Conservation (phyloP, 176 grass and related monocot species). For the Musa beccarii region DNA sequence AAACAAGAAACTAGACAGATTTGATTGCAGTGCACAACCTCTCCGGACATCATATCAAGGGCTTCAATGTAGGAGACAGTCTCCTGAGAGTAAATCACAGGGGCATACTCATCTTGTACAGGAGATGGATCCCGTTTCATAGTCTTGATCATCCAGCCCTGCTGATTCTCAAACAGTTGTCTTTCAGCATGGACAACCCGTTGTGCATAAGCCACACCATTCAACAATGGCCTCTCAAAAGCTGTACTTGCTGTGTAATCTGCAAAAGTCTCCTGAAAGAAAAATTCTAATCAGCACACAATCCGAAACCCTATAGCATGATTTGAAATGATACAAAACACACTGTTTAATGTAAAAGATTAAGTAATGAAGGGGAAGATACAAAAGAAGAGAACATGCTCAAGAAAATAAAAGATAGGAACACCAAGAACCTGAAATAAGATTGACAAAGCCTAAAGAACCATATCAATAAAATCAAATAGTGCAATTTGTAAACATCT, state of each 20-base stretch:
- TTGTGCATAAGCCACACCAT: conserved; percentile 83
- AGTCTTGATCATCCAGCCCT: conserved; percentile 88
- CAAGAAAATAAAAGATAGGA: too few relatives aligned
- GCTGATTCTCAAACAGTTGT: conserved; percentile 61
- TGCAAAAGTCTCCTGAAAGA: conserved; percentile 64
- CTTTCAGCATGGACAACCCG: conserved; percentile 63
- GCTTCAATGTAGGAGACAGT: conserved; percentile 94
- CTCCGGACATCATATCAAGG: conserved; percentile 74
- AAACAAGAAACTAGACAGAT: neutral
- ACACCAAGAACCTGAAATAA: too few relatives aligned
- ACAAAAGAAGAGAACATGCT: too few relatives aligned
- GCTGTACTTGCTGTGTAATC: conserved; percentile 72
- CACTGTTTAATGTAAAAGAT: too few relatives aligned
- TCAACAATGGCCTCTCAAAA: conserved; percentile 84
- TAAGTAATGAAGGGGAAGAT: too few relatives aligned
- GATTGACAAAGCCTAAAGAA: too few relatives aligned
- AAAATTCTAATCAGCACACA: conserved; percentile 8
- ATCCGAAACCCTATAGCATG: neutral
- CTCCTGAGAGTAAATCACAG: conserved; percentile 92
- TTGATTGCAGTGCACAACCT: conserved; percentile 4
- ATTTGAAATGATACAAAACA: neutral
- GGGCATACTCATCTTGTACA: conserved; percentile 77
- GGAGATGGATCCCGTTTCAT: conserved; percentile 91
- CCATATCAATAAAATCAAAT: too few relatives aligned
- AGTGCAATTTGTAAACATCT: too few relatives aligned